A percentile compares a stretch with the other conserved stretches of the same genome.
These are phyloP conservation scores for Coemansia sp. DNA, from an alignment of 192 early-diverging fungal species.

Conservation along the genomic window DNA sequence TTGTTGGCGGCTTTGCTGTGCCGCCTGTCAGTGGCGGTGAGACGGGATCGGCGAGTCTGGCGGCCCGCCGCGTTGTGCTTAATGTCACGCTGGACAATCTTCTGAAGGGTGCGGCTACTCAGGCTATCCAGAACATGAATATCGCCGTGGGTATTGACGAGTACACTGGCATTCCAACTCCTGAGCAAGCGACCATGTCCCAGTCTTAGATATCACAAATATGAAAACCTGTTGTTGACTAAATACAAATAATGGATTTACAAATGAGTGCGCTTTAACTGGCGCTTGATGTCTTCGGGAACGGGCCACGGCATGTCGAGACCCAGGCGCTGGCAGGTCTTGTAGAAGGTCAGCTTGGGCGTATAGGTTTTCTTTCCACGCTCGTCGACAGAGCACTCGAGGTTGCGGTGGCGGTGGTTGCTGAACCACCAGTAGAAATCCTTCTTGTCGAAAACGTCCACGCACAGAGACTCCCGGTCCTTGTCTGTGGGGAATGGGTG, in stretches of 20 bases:
- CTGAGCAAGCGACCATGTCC: constrained; percentile 33
- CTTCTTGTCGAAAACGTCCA: constrained; percentile 17
- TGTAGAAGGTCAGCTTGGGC: constrained; percentile 27
- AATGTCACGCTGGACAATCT: constrained; percentile 95
- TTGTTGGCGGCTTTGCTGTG: constrained; percentile 92
- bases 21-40: constrained; percentile 25
- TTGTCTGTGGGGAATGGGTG: constrained; percentile 36
- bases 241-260: too few relatives aligned
- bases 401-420: constrained; percentile 45
- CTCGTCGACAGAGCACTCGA: constrained; percentile 4
- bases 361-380: constrained; percentile 19
- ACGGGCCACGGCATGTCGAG: constrained; percentile 25
- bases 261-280: neutral
- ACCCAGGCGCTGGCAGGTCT: constrained; percentile 20
- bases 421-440: constrained; percentile 51
- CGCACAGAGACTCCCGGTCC: neutral
- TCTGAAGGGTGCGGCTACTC: constrained; percentile 99
- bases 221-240: neutral
- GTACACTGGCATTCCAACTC: constrained; percentile 81
- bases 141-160: constrained; percentile 88
- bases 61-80: constrained; percentile 80
- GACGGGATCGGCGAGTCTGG: constrained; percentile 26
- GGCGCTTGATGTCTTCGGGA: constrained; percentile 14
- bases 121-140: constrained; percentile 97
- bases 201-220: constrained; percentile 6